Percentiles rank a stretch among this genome's conserved stretches.
These are phyloP conservation scores for Cryphonectria carpinicola DNA, from an alignment of 2,329 filamentous ascomycete species.

Conservation along the genomic window DNA sequence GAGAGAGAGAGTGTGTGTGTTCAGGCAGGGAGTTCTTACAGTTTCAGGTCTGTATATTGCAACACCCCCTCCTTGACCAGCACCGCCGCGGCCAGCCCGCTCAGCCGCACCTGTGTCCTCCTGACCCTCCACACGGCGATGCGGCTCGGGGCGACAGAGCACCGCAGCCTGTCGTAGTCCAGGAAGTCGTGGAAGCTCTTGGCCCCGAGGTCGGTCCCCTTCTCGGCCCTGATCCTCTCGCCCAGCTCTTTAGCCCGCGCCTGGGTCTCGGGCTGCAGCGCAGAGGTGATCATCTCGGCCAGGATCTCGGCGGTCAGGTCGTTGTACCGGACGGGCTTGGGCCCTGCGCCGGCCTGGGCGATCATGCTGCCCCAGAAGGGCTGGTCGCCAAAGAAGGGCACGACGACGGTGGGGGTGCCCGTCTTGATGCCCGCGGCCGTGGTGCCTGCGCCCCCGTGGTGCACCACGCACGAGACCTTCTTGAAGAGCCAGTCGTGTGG, in stretches of 20 bases:
- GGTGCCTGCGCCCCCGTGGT: slow-evolving; percentile 87
- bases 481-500: slow-evolving; percentile 91
- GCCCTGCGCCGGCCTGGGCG: slow-evolving; percentile 71
- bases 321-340: slow-evolving; percentile 70
- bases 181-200: slow-evolving; percentile 74
- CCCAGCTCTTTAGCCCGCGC: slow-evolving; percentile 62
- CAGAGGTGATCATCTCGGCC: slow-evolving; percentile 64
- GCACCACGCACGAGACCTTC: slow-evolving; percentile 78
- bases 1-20: no score
- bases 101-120: slow-evolving; percentile 68
- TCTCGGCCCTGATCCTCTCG: slow-evolving; percentile 66
- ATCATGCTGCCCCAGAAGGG: slow-evolving; percentile 84
- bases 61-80: slow-evolving; percentile 68
- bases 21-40: slow-evolving; percentile 53
- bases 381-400: slow-evolving; percentile 88
- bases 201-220: slow-evolving; percentile 60
- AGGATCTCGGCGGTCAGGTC: slow-evolving; percentile 68
- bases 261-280: slow-evolving; percentile 62
- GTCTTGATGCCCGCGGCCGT: slow-evolving; percentile 84
- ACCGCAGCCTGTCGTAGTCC: slow-evolving; percentile 67
- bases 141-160: slow-evolving; percentile 68
- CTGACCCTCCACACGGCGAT: slow-evolving; percentile 77
- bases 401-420: slow-evolving; percentile 78
- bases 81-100: slow-evolving; percentile 72
- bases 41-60: slow-evolving; percentile 71